These are phyloP conservation scores for Fusarium multiceps DNA, from an alignment of 2,329 filamentous ascomycete species.

Conservation along the genomic window DNA sequence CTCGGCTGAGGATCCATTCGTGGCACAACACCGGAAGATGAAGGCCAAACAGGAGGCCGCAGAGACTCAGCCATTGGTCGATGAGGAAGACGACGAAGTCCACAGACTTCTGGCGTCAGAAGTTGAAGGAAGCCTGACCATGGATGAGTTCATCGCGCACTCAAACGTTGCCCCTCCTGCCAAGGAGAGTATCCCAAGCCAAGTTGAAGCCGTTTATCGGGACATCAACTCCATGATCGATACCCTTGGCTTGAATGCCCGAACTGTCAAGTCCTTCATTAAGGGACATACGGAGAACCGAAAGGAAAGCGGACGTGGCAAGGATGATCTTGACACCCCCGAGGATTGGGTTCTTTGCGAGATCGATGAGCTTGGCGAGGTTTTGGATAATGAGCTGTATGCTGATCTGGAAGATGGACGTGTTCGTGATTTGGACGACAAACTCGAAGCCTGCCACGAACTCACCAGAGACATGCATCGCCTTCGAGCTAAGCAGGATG, in stretches of 20 bases:
- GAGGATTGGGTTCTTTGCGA: conserved; percentile 82
- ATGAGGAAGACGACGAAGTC: conserved; percentile 77
- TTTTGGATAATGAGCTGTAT: conserved; percentile 74
- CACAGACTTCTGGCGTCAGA: conserved; percentile 71
- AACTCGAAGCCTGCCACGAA: conserved; percentile 74
- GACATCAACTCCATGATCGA: conserved; percentile 96
- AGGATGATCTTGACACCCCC: conserved; percentile 74
- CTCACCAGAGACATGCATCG: conserved; percentile 76
- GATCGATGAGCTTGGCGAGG: conserved; percentile 72
- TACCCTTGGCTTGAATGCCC: conserved; percentile 84
- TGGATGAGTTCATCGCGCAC: conserved; percentile 76
- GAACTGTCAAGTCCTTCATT: conserved; percentile 73
- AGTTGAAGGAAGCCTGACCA: conserved; percentile 68
- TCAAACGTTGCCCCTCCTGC: conserved; percentile 64
- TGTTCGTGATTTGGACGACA: conserved; percentile 74
- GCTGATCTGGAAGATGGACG: conserved; percentile 73
- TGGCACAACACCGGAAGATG: conserved; percentile 62
- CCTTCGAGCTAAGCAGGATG: conserved; percentile 79
- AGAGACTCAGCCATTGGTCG: conserved; percentile 67
- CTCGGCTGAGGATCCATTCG: conserved; percentile 59
- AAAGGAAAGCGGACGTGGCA: conserved; percentile 65
- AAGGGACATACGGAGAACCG: conserved; percentile 71
- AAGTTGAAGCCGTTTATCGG: conserved; percentile 76
- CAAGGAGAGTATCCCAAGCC: conserved; percentile 68
- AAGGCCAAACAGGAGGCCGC: conserved; percentile 68